phyloP scores from a whole-genome alignment of 164 flowering plant genomes.

The Pachysandra terminalis region DNA sequence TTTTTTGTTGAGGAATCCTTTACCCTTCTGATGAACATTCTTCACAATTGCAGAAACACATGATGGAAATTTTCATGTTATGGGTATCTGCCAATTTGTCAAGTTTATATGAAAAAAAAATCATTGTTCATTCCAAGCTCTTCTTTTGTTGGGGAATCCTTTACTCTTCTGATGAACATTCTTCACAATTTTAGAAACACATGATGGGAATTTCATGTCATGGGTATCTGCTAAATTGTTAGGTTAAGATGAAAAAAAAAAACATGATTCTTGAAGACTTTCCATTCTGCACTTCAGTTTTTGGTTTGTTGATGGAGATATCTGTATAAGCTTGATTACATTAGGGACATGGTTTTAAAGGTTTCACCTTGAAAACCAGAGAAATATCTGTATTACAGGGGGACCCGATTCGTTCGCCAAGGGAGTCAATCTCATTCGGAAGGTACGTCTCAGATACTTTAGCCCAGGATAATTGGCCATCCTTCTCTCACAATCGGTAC shows the following conservation, averaged over 20 bases:
- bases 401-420: conserved; percentile 41
- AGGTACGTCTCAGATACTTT: conserved; percentile 67
- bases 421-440: conserved; percentile 77
- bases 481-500: conserved; percentile 74
- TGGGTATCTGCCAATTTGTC: no score
- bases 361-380: background rate
- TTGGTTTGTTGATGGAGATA: no score
- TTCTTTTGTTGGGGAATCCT: no score
- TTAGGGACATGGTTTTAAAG: background rate
- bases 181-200: background rate
- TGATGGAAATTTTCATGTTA: no score
- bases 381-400: conserved; percentile 37
- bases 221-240: background rate
- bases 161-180: background rate
- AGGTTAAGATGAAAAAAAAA: no score
- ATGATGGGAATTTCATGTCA: background rate
- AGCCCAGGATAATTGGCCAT: conserved; percentile 84
- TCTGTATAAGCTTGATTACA: conserved; percentile 1
- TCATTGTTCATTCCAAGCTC: background rate
- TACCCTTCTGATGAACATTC: no score
- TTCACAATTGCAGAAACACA: no score
- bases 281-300: background rate
- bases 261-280: background rate
- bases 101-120: no score
- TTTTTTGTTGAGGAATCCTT: no score